Percentiles rank a stretch among this genome's conserved stretches.
Conservation (phyloP, 2,329 filamentous ascomycete genomes). For the Alternaria arbusti region DNA sequence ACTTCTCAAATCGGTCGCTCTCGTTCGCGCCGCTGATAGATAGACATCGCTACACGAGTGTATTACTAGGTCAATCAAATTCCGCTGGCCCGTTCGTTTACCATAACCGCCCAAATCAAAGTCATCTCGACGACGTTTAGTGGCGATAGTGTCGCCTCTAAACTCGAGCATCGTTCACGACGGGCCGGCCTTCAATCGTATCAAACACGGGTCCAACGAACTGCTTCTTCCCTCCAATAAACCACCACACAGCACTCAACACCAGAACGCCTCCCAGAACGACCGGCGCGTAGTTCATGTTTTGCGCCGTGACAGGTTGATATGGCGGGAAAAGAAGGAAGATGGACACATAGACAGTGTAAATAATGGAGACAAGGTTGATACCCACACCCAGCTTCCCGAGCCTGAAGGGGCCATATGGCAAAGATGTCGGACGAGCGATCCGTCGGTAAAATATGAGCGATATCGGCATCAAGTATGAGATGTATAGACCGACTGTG, state of each 20-base stretch:
- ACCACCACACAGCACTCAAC: not conserved
- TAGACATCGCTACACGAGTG: too few species aligned
- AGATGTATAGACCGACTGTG: slow-evolving; percentile 24
- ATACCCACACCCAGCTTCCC: slow-evolving; percentile 18
- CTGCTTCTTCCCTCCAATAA: not conserved
- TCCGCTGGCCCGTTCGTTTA: too few species aligned
- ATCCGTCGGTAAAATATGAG: slow-evolving; percentile 20
- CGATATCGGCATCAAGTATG: slow-evolving; percentile 22
- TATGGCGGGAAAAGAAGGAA: slow-evolving; percentile 29
- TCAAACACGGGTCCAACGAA: not conserved
- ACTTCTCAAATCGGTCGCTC: too few species aligned
- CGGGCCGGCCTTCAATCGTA: not conserved
- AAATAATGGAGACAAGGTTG: slow-evolving; percentile 20
- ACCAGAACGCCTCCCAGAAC: slow-evolving; percentile 1
- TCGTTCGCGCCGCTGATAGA: too few species aligned
- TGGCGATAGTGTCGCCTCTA: not conserved
- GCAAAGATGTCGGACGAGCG: slow-evolving; percentile 4
- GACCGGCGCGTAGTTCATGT: slow-evolving; percentile 27
- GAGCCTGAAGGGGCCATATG: slow-evolving; percentile 14
- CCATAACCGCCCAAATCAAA: too few species aligned
- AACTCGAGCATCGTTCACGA: not conserved
- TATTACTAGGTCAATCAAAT: too few species aligned
- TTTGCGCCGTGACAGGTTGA: slow-evolving; percentile 19
- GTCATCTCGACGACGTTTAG: not conserved
- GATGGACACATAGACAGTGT: slow-evolving; percentile 24